Conservation (phyloP, 805 yeast genomes). For the Monosporozyma aerobia region DNA sequence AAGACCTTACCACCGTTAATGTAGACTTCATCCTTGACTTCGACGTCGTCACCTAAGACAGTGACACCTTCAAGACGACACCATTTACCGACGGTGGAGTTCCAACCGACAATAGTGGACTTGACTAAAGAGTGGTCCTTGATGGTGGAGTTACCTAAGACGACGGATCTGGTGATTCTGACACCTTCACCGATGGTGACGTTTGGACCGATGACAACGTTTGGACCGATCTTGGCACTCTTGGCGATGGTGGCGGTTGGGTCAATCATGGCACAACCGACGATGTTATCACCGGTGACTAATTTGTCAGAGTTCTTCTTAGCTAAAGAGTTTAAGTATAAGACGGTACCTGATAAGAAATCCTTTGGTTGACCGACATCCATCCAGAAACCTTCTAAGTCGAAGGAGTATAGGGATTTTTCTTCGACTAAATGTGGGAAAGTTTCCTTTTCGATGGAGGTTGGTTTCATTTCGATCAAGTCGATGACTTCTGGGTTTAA, state of each 20-base stretch:
- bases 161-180: constrained; percentile 91
- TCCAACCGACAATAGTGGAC: constrained; percentile 98
- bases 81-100: constrained; percentile 97
- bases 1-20: constrained; percentile 98
- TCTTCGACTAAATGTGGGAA: constrained; percentile 93
- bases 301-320: constrained; percentile 69
- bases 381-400: constrained; percentile 99
- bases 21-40: constrained; percentile 95
- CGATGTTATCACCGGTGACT: constrained; percentile 62
- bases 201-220: constrained; percentile 95
- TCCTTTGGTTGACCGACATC: constrained; percentile 99
- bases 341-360: constrained; percentile 89
- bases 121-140: constrained; percentile 98
- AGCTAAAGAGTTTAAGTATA: constrained; percentile 79
- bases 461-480: constrained; percentile 94
- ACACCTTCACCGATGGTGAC: constrained; percentile 96
- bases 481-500: constrained; percentile 96
- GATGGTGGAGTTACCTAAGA: constrained; percentile 81
- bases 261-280: constrained; percentile 88
- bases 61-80: constrained; percentile 97
- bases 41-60: constrained; percentile 98
- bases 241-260: constrained; percentile 91
- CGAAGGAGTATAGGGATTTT: constrained; percentile 85
- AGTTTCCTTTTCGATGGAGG: constrained; percentile 98
- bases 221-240: constrained; percentile 94